A percentile compares a stretch with the other conserved stretches of the same genome.
Evolutionary conservation across 305 asterid species (phyloP).

Genomic region (Petunia hybrid): DNA sequence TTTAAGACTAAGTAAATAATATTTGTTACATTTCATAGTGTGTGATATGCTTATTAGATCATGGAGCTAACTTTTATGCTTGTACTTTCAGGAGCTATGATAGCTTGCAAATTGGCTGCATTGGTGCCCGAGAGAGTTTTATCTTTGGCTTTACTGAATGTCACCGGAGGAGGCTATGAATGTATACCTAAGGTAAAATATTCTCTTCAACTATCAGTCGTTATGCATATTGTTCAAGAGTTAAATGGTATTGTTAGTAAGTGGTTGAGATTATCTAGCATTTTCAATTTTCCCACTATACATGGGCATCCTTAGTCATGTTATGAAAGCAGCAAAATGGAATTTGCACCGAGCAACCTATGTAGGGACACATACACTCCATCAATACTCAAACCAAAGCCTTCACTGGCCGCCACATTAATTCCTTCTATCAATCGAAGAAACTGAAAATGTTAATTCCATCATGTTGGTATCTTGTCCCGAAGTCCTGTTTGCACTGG

Average conservation of each 20-base stretch:
- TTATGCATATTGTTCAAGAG: neutral
- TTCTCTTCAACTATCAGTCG: neutral
- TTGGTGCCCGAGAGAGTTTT: slow-evolving; percentile 76
- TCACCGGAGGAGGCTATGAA: slow-evolving; percentile 98
- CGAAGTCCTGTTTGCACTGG: neutral
- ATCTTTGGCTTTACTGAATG: slow-evolving; percentile 91
- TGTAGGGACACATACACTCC: neutral
- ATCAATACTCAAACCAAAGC: neutral
- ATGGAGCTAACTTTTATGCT: neutral
- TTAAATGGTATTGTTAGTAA: neutral
- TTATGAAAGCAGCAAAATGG: neutral
- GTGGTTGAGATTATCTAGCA: slow-evolving; percentile 16
- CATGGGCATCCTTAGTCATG: neutral
- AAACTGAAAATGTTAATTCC: neutral
- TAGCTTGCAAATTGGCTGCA: slow-evolving; percentile 92
- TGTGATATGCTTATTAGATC: neutral
- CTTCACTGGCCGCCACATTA: neutral
- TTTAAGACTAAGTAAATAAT: too few species aligned
- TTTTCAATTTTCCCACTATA: neutral
- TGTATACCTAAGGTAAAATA: slow-evolving; percentile 83
- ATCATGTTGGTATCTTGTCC: neutral
- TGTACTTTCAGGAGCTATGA: slow-evolving; percentile 81
- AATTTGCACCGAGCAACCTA: slow-evolving; percentile 6
- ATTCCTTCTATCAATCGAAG: neutral
- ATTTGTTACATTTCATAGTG: too few species aligned